Evolutionary conservation across 2,329 filamentous ascomycete species (phyloP).

Genomic region (Calonectria crousiana): DNA sequence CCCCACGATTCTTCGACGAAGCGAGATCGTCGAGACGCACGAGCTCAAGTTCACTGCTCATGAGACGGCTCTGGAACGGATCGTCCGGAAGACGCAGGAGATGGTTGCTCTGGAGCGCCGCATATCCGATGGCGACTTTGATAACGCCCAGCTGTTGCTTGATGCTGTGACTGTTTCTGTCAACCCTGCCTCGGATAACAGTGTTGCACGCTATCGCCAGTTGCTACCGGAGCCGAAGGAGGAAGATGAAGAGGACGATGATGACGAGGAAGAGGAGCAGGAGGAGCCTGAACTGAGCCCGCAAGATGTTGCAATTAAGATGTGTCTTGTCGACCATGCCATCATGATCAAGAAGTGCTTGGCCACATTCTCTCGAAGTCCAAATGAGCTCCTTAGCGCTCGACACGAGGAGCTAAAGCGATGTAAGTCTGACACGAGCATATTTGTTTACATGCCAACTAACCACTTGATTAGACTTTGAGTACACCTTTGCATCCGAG

Average conservation of each 20-base stretch:
- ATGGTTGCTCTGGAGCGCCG: constrained; percentile 81
- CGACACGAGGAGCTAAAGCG: constrained; percentile 71
- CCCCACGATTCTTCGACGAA: constrained; percentile 89
- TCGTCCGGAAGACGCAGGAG: constrained; percentile 90
- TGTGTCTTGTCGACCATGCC: constrained; percentile 89
- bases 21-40: constrained; percentile 80
- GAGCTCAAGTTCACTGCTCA: constrained; percentile 78
- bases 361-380: constrained; percentile 74
- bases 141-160: constrained; percentile 75
- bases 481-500: constrained; percentile 73
- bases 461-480: constrained; percentile 63
- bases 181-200: constrained; percentile 79
- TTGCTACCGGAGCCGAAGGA: constrained; percentile 71
- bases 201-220: constrained; percentile 81
- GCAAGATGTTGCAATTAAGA: constrained; percentile 83
- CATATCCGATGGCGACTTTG: constrained; percentile 78
- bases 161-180: constrained; percentile 84
- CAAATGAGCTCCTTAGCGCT: constrained; percentile 68
- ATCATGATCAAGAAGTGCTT: constrained; percentile 88
- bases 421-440: constrained; percentile 63
- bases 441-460: constrained; percentile 22
- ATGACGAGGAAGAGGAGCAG: constrained; percentile 53
- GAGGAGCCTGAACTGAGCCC: constrained; percentile 64
- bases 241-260: constrained; percentile 52
- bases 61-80: constrained; percentile 91